These are phyloP conservation scores for Cladorrhinum samala DNA, from an alignment of 495 filamentous ascomycete genomes.

Conservation along the genomic window DNA sequence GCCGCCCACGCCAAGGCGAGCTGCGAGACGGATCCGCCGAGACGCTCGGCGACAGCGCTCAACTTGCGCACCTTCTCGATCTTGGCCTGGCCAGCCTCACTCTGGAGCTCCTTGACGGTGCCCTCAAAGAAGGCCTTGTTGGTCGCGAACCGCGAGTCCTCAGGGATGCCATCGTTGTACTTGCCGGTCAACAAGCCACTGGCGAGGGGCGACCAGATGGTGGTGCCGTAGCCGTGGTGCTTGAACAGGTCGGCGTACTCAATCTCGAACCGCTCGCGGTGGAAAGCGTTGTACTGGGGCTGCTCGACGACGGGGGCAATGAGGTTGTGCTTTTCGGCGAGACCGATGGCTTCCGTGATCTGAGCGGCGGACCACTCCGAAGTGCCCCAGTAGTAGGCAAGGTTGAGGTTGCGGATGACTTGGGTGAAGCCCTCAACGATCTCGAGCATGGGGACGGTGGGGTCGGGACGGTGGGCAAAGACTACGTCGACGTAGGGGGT, in stretches of 20 bases:
- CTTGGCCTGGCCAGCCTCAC: slow-evolving; percentile 27
- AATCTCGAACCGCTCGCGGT: slow-evolving; percentile 66
- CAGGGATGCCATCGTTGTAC: slow-evolving; percentile 64
- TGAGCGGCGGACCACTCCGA: slow-evolving; percentile 80
- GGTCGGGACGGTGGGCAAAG: slow-evolving; percentile 80
- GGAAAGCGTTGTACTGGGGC: slow-evolving; percentile 76
- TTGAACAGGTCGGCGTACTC: slow-evolving; percentile 63
- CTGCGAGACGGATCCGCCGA: slow-evolving; percentile 52
- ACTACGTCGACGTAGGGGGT: slow-evolving; percentile 75
- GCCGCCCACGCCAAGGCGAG: slow-evolving; percentile 69
- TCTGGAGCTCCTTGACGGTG: slow-evolving; percentile 33
- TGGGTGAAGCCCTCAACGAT: slow-evolving; percentile 80
- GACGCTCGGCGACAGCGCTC: slow-evolving; percentile 57
- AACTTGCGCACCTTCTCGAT: slow-evolving; percentile 45
- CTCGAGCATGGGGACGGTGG: slow-evolving; percentile 80
- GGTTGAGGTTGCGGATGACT: slow-evolving; percentile 65
- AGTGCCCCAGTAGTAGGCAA: slow-evolving; percentile 84
- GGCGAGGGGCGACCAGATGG: slow-evolving; percentile 64
- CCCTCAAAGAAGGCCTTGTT: slow-evolving; percentile 36
- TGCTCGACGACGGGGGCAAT: slow-evolving; percentile 81
- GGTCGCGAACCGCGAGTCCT: slow-evolving; percentile 49
- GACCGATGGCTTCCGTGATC: slow-evolving; percentile 67
- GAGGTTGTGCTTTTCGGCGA: slow-evolving; percentile 68
- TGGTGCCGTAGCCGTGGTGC: slow-evolving; percentile 61
- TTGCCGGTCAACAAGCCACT: slow-evolving; percentile 70